Percentiles rank a stretch among this genome's conserved stretches.
phyloP scores from a whole-genome alignment of 805 yeast species.

The Hanseniaspora occidentalis region DNA sequence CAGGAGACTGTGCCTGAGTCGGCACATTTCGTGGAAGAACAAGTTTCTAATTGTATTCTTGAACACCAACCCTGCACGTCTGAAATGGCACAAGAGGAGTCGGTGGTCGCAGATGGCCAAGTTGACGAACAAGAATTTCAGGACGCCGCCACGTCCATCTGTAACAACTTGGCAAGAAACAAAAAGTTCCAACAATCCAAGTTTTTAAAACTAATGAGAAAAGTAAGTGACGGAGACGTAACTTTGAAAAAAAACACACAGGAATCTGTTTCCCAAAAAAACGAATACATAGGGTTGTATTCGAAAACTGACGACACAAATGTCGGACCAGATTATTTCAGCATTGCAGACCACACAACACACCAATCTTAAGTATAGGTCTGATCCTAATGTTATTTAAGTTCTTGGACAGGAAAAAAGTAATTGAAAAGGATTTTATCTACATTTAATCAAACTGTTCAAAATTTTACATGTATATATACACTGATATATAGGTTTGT shows the following conservation, averaged over 20 bases:
- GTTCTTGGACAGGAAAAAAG: too few relatives aligned
- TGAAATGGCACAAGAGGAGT: neutral
- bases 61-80: neutral
- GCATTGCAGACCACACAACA: neutral
- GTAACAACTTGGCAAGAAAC: neutral
- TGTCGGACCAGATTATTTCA: neutral
- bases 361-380: too few relatives aligned
- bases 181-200: conserved; percentile 18
- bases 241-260: conserved; percentile 11
- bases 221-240: conserved; percentile 21
- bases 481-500: too few relatives aligned
- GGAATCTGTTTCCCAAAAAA: neutral
- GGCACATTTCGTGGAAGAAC: too few relatives aligned
- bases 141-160: neutral
- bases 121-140: neutral
- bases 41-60: too few relatives aligned
- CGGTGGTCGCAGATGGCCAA: neutral
- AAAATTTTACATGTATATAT: too few relatives aligned
- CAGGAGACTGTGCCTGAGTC: too few relatives aligned
- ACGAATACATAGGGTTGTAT: neutral
- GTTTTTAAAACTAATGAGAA: conserved; percentile 20
- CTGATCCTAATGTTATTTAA: too few relatives aligned
- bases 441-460: too few relatives aligned
- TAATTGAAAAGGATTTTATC: too few relatives aligned
- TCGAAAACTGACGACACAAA: neutral